Conservation (phyloP, 1,284 basidiomycete species). For the Sporisorium scitamineum region DNA sequence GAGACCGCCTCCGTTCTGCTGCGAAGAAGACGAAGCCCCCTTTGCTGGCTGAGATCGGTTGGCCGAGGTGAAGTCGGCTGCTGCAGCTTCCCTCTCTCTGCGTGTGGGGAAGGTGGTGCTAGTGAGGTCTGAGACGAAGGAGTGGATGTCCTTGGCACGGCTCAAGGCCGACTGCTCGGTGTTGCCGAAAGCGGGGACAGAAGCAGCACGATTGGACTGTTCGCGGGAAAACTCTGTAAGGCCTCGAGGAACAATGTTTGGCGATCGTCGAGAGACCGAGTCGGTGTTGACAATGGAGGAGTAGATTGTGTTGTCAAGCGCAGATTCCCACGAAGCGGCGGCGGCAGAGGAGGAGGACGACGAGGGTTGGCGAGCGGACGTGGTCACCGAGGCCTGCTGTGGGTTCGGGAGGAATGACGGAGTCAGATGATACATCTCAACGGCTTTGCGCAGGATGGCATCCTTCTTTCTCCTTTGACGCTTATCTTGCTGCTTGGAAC, state of each 20-base stretch:
- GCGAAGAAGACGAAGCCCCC: slow-evolving; percentile 1
- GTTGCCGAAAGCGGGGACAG: slow-evolving; percentile 42
- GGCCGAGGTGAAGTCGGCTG: slow-evolving; percentile 19
- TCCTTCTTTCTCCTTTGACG: slow-evolving; percentile 44
- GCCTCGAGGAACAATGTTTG: slow-evolving; percentile 39
- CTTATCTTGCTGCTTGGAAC: slow-evolving; percentile 28
- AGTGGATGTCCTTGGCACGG: slow-evolving; percentile 22
- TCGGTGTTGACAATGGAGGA: slow-evolving; percentile 49
- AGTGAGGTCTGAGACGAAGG: slow-evolving; percentile 46
- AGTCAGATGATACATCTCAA: slow-evolving; percentile 66
- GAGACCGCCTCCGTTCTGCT: slow-evolving; percentile 23
- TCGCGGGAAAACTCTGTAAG: slow-evolving; percentile 40
- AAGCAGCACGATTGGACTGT: slow-evolving; percentile 38
- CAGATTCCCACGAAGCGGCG: slow-evolving; percentile 26
- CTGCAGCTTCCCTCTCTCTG: slow-evolving; percentile 44
- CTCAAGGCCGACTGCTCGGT: slow-evolving; percentile 26
- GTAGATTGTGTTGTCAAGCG: slow-evolving; percentile 48
- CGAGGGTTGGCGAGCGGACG: slow-evolving; percentile 12
- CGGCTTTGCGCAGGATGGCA: slow-evolving; percentile 56
- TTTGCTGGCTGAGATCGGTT: not conserved
- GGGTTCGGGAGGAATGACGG: slow-evolving; percentile 62
- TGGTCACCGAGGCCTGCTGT: slow-evolving; percentile 13
- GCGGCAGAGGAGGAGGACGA: slow-evolving; percentile 9
- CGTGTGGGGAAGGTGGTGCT: slow-evolving; percentile 47
- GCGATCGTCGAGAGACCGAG: slow-evolving; percentile 33